Conservation (phyloP, 2,329 filamentous ascomycete species). For the Apiospora hydei region DNA sequence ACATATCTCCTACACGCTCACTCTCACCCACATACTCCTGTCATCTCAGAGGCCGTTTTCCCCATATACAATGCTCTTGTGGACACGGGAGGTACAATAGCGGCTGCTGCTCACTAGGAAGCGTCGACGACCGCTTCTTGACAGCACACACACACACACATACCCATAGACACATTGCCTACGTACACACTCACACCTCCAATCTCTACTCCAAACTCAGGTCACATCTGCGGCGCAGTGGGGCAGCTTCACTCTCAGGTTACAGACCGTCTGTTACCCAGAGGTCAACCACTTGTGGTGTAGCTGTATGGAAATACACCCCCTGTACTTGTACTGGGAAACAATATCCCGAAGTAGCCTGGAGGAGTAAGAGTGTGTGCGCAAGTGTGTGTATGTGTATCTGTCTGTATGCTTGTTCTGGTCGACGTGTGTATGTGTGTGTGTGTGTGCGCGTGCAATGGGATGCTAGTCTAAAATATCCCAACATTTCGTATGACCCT, state of each 20-base stretch:
- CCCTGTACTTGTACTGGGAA: background rate
- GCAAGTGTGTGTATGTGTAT: constrained; percentile 22
- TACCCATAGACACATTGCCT: constrained; percentile 25
- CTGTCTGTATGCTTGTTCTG: constrained; percentile 26
- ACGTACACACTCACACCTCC: constrained; percentile 27
- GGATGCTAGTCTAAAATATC: constrained; percentile 19
- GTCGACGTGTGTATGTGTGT: constrained; percentile 8
- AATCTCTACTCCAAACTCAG: constrained; percentile 12
- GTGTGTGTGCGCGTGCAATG: background rate
- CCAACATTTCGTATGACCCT: constrained; percentile 12
- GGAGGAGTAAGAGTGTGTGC: background rate
- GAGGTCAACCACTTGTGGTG: constrained; percentile 13
- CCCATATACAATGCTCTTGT: constrained; percentile 18
- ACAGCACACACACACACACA: constrained; percentile 17
- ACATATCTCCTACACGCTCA: constrained; percentile 7
- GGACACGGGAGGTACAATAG: background rate
- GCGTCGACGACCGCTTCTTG: constrained; percentile 17
- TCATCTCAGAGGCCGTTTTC: constrained; percentile 5
- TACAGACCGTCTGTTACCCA: constrained; percentile 21
- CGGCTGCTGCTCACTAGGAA: background rate
- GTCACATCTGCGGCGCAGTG: constrained; percentile 16
- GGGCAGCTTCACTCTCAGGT: constrained; percentile 20
- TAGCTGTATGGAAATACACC: constrained; percentile 19
- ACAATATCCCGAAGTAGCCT: constrained; percentile 18
- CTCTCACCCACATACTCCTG: constrained; percentile 18